Conservation (phyloP, 2,329 filamentous ascomycete genomes). For the Arthroderma uncinatum region DNA sequence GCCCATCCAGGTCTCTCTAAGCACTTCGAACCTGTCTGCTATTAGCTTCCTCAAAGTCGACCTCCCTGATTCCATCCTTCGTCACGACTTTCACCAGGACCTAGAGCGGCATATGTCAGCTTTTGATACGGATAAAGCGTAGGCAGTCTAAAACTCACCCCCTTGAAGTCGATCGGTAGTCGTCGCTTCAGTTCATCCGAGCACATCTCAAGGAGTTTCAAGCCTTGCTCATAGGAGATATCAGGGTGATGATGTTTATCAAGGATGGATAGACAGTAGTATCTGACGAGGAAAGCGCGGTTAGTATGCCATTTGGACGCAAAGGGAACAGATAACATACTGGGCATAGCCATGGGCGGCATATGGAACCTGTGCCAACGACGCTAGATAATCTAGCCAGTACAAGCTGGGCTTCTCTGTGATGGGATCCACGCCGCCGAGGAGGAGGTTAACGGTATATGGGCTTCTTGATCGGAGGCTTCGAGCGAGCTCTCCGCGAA, state of each 20-base stretch:
- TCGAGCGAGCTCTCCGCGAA: conserved; percentile 82
- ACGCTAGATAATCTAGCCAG: conserved; percentile 95
- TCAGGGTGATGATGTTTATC: conserved; percentile 98
- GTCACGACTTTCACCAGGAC: conserved; percentile 76
- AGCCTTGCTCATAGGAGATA: conserved; percentile 75
- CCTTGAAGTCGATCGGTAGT: conserved; percentile 98
- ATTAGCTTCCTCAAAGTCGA: conserved; percentile 62
- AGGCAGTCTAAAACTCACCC: conserved; percentile 44
- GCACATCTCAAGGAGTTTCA: conserved; percentile 89
- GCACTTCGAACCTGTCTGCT: conserved; percentile 47
- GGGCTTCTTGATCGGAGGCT: conserved; percentile 85
- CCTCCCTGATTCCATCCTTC: conserved; percentile 78
- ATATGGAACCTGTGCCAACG: conserved; percentile 78
- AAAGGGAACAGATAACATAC: conserved; percentile 41
- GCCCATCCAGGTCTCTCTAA: conserved; percentile 24
- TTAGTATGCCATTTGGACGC: background rate
- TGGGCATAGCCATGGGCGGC: conserved; percentile 97
- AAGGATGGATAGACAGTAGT: conserved; percentile 94
- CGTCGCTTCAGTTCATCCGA: conserved; percentile 94
- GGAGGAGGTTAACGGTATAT: conserved; percentile 91
- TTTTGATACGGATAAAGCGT: background rate
- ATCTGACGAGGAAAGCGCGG: conserved; percentile 40
- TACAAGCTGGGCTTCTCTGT: conserved; percentile 83
- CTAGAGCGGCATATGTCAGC: conserved; percentile 17
- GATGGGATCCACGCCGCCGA: conserved; percentile 88